A percentile compares a stretch with the other conserved stretches of the same genome.
These are phyloP conservation scores for Blastocystis sp. DNA, from an alignment of 352 stramenopile species.

Conservation along the genomic window DNA sequence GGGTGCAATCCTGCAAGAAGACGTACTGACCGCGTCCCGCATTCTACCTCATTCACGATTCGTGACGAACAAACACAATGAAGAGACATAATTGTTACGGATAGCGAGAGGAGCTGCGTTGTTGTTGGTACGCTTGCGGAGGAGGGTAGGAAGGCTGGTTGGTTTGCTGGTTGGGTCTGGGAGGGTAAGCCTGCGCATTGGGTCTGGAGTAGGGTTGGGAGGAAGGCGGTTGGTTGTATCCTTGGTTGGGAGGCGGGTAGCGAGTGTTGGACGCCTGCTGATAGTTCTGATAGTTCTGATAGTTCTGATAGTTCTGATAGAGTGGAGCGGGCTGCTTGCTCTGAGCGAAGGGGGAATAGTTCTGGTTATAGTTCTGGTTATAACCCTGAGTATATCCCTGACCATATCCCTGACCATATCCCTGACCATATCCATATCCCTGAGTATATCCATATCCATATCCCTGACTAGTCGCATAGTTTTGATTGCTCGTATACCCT, in stretches of 20 bases:
- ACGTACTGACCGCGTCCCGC: background rate
- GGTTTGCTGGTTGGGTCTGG: background rate
- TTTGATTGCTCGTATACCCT: no score
- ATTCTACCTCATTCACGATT: background rate
- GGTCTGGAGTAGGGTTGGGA: background rate
- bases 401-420: background rate
- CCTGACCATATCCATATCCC: background rate
- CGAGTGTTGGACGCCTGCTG: no score
- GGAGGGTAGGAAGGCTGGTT: background rate
- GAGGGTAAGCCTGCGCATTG: background rate
- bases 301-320: no score
- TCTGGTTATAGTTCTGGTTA: background rate
- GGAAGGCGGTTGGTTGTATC: background rate
- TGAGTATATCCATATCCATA: no score
- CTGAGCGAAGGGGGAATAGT: no score
- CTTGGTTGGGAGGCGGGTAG: no score
- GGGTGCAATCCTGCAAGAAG: background rate
- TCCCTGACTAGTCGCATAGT: no score
- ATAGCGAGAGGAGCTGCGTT: background rate
- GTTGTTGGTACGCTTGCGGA: conserved; percentile 25
- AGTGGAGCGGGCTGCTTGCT: no score
- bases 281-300: background rate
- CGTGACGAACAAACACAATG: background rate
- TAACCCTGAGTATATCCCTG: background rate
- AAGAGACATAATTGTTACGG: background rate